Conservation (phyloP, 106 monocot genomes). For the Alisma plantagoaquatica region DNA sequence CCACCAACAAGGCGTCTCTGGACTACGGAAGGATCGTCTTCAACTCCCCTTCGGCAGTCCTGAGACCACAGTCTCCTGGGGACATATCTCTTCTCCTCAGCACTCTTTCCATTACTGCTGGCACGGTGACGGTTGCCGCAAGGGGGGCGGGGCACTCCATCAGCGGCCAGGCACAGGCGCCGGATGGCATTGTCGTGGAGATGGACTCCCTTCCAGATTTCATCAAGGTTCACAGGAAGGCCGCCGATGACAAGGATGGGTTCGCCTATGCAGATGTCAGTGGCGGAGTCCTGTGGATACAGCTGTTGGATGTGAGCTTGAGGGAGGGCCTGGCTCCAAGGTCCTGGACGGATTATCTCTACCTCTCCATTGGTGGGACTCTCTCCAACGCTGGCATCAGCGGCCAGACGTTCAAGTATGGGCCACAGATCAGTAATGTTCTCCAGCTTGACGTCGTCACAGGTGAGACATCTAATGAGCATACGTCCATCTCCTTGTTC, state of each 20-base stretch:
- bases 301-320: slow-evolving; percentile 53
- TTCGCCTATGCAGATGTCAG: slow-evolving; percentile 57
- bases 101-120: slow-evolving; percentile 48
- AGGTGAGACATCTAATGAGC: too few relatives aligned
- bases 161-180: slow-evolving; percentile 74
- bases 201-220: slow-evolving; percentile 44
- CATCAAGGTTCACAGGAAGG: slow-evolving; percentile 23
- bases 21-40: slow-evolving; percentile 68
- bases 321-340: slow-evolving; percentile 61
- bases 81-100: slow-evolving; percentile 66
- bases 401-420: slow-evolving; percentile 75
- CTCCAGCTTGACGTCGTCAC: slow-evolving; percentile 71
- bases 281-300: slow-evolving; percentile 59
- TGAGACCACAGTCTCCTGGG: slow-evolving; percentile 43
- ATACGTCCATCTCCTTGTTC: too few relatives aligned
- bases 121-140: slow-evolving; percentile 50
- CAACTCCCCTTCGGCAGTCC: slow-evolving; percentile 59
- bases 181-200: slow-evolving; percentile 71
- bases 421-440: slow-evolving; percentile 85
- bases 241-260: slow-evolving; percentile 1
- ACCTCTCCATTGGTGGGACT: slow-evolving; percentile 74
- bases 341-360: slow-evolving; percentile 88
- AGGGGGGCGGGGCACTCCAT: slow-evolving; percentile 77
- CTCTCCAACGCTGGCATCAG: slow-evolving; percentile 86
- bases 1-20: slow-evolving; percentile 29